Conservation (phyloP, 2,329 filamentous ascomycete species). For the Colletotrichum truncatum region DNA sequence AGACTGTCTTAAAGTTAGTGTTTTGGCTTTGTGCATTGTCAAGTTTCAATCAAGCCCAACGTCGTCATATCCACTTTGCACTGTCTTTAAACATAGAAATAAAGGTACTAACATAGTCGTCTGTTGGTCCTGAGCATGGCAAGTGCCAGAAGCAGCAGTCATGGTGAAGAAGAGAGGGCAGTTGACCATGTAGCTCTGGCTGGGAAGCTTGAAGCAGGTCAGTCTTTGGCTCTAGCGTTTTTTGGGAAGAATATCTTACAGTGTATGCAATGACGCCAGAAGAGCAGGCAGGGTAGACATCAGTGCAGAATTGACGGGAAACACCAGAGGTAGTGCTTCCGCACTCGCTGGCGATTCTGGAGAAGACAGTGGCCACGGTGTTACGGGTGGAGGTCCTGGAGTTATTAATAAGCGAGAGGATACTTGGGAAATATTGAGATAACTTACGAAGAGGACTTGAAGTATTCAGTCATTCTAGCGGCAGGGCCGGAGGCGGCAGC, state of each 20-base stretch:
- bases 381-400: conserved; percentile 46
- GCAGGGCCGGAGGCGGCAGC: conserved; percentile 59
- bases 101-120: conserved; percentile 57
- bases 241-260: conserved; percentile 38
- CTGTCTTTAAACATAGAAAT: no score
- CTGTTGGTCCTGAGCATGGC: conserved; percentile 50
- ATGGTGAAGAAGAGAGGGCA: conserved; percentile 45
- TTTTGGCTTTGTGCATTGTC: not conserved
- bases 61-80: no score
- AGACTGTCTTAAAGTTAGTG: conserved; percentile 40
- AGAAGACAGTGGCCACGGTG: conserved; percentile 60
- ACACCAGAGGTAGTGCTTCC: conserved; percentile 55
- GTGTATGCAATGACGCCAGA: conserved; percentile 68
- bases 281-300: conserved; percentile 62
- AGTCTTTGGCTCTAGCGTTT: conserved; percentile 34
- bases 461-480: conserved; percentile 67
- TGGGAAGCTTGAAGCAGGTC: conserved; percentile 52
- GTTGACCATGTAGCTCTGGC: conserved; percentile 64
- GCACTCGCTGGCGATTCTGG: conserved; percentile 63
- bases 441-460: conserved; percentile 60
- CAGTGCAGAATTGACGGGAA: conserved; percentile 67
- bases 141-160: conserved; percentile 4
- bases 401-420: not conserved
- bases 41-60: no score
- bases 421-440: fast-evolving